These are phyloP conservation scores for Lasiosphaeria miniovina DNA, from an alignment of 495 filamentous ascomycete species.

Conservation along the genomic window DNA sequence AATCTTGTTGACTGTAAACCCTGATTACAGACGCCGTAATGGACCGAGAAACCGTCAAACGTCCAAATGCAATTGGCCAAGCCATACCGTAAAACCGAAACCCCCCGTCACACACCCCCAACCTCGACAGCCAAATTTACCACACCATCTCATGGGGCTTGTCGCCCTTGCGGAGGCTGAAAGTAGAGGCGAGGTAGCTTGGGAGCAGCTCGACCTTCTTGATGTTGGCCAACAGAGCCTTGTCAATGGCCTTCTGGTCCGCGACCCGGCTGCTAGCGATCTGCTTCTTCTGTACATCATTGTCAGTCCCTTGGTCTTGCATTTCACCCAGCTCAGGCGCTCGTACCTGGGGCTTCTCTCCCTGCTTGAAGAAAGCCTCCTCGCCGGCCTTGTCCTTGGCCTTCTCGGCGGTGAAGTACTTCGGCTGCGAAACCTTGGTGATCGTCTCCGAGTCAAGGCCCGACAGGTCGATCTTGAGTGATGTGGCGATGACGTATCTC, in stretches of 20 bases:
- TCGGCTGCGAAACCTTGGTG: conserved; percentile 75
- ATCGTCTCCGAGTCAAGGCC: conserved; percentile 79
- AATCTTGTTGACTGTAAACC: conserved; percentile 54
- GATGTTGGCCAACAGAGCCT: conserved; percentile 83
- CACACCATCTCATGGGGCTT: conserved; percentile 97
- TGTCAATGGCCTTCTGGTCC: conserved; percentile 98
- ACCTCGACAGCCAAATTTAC: conserved; percentile 47
- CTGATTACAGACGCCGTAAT: conserved; percentile 59
- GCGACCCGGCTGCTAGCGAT: conserved; percentile 80
- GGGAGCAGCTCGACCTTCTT: conserved; percentile 91
- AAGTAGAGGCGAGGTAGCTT: conserved; percentile 85
- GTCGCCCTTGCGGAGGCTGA: conserved; percentile 97
- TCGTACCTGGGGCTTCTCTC: conserved; percentile 92
- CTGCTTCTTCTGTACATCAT: conserved; percentile 80
- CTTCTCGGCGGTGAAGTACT: conserved; percentile 97
- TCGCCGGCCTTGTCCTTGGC: conserved; percentile 81
- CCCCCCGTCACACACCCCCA: conserved; percentile 32
- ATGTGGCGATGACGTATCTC: conserved; percentile 98
- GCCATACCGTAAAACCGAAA: conserved; percentile 48
- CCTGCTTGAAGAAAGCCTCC: conserved; percentile 98
- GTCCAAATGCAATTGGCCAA: conserved; percentile 57
- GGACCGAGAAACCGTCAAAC: conserved; percentile 53
- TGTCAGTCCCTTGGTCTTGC: conserved; percentile 26
- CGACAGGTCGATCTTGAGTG: conserved; percentile 77
- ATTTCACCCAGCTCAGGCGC: neutral